These are phyloP conservation scores for Termitomyces sp. DNA, from an alignment of 768 basidiomycete genomes.

Conservation along the genomic window DNA sequence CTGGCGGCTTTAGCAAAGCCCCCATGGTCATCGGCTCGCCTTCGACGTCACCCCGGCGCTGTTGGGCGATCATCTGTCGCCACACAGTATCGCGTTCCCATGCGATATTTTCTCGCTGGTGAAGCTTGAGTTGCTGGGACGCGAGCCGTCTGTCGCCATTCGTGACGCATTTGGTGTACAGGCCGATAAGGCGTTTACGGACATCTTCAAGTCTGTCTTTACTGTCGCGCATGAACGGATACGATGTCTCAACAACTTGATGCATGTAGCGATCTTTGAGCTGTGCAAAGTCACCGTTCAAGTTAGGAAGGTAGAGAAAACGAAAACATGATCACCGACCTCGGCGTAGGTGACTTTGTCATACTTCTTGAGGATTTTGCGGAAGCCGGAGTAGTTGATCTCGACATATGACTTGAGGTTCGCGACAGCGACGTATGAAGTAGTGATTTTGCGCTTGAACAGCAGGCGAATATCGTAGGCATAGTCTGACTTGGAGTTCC, in stretches of 20 bases:
- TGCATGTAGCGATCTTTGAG: conserved; percentile 78
- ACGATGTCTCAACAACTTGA: conserved; percentile 55
- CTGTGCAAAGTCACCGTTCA: conserved; percentile 22
- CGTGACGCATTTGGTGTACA: conserved; percentile 86
- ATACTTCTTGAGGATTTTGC: conserved; percentile 97
- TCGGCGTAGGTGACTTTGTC: conserved; percentile 87
- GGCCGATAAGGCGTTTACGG: conserved; percentile 51
- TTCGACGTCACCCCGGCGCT: conserved; percentile 57
- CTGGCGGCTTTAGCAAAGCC: conserved; percentile 38
- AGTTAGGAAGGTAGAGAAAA: background rate
- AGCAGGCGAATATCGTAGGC: conserved; percentile 79
- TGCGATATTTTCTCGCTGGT: conserved; percentile 90
- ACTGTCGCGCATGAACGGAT: conserved; percentile 62
- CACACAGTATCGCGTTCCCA: conserved; percentile 98
- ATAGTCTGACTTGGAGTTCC: conserved; percentile 75
- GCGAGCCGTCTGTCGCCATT: conserved; percentile 64
- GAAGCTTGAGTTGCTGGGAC: conserved; percentile 74
- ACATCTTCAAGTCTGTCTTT: conserved; percentile 58
- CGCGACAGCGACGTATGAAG: conserved; percentile 69
- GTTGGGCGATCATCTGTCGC: conserved; percentile 89
- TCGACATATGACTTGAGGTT: conserved; percentile 85
- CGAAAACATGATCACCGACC: conserved; percentile 21
- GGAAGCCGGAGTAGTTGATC: conserved; percentile 88
- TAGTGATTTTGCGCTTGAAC: conserved; percentile 87
- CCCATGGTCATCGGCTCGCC: conserved; percentile 27